A percentile compares a stretch with the other conserved stretches of the same genome.
These are phyloP conservation scores for Vanrija humicola DNA, from an alignment of 1,284 basidiomycete species.

Conservation along the genomic window DNA sequence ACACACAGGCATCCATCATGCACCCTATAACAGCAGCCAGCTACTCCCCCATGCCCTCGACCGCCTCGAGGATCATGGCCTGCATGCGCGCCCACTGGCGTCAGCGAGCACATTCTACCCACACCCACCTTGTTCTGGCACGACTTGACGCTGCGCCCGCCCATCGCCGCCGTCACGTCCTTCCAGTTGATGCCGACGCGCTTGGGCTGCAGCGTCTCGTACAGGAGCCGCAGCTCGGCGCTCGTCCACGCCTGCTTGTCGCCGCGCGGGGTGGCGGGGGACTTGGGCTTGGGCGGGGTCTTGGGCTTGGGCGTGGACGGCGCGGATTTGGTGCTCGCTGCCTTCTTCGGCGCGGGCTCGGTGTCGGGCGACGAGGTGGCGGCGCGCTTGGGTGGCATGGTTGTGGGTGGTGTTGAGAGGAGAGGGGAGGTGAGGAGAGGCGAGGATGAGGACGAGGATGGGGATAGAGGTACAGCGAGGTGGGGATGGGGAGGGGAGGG, in stretches of 20 bases:
- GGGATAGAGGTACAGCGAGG: background rate
- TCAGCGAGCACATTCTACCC: background rate
- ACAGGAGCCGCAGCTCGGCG: conserved; percentile 22
- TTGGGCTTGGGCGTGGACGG: background rate
- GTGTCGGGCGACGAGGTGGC: background rate
- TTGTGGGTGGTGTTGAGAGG: background rate
- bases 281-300: background rate
- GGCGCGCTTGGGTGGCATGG: background rate
- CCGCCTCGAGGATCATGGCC: conserved; percentile 22
- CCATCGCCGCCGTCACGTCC: conserved; percentile 22
- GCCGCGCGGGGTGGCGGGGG: background rate
- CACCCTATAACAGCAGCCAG: background rate
- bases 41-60: conserved; percentile 23
- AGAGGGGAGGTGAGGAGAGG: background rate
- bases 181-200: conserved; percentile 24
- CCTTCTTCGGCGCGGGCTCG: background rate
- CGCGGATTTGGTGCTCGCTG: background rate
- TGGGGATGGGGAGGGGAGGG: background rate
- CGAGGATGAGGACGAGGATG: background rate
- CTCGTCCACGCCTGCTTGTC: conserved; percentile 13
- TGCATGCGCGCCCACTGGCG: conserved; percentile 25
- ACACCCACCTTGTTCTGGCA: conserved; percentile 24
- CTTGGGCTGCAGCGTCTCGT: conserved; percentile 24
- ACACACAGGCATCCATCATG: background rate
- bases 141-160: conserved; percentile 16